Evolutionary conservation across 345 rosid genomes (phyloP), one percentile per base, ranked within the genome.

Genomic region (Gossypium herbaceum): DNA sequence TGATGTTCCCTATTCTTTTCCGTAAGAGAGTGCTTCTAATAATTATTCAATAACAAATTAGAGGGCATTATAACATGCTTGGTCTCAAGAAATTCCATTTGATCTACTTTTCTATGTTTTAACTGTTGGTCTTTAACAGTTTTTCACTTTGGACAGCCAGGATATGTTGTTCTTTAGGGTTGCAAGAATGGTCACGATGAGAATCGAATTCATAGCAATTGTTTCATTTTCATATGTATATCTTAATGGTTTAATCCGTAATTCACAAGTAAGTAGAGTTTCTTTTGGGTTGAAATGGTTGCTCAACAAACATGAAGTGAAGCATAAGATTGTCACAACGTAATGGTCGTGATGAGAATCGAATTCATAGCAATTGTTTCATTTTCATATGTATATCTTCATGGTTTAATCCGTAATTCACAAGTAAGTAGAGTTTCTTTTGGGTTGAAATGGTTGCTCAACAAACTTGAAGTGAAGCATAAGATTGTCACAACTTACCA

Each of bases 141-240:
- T 78, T 58, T 55, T 78, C 34, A 85, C 60, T 85, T 84, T 84
- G 80, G 79, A 73, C 97, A 94, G 97, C 89, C 97, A 92, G 83
- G 98, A 94, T 81, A 94, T 94, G 76, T 81, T 94, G 79, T 94
- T 94, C 90, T 94, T 94, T 77, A 92, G 97, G 98, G 97, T 94
- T 57, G 98, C 98, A 80, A 92, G 98, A 84, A 94, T 94, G 97
- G 84, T 92, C 68, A 92, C 92, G 97, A 92, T 94, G 98, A 97
- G 98, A 80, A 85, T 94, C 75, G 95, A 94, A 84, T 90, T 94
- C 80, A 94, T 97, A 47, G 97, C 97, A 77, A 91, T 83, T 19
- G 95, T 90, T 80, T 97, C 98, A 62, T 94, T 94, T 84, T 85
- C 90, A 55, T 83, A 88, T 85, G 88, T 94, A 77, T 91, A 91